Base-by-base conservation (phyloP, 805 yeast genomes). In the Metschnikowia gelsemii region DNA sequence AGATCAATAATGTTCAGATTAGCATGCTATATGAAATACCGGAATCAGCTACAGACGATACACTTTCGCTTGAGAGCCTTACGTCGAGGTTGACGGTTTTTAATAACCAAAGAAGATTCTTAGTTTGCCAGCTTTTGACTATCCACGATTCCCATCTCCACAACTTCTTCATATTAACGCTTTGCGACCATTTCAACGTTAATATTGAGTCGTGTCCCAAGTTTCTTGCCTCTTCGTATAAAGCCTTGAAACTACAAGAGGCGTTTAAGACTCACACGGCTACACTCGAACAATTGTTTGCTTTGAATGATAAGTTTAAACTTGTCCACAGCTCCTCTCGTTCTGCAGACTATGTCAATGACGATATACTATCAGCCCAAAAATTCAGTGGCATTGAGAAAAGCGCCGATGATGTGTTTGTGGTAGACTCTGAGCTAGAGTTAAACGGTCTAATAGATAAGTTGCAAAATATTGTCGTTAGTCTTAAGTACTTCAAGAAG, bases 101-200 rank as follows among this genome's bases (percentile, higher is more conserved):
- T 50, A 68, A 68, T 45, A 66, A 61, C 37, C 47, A 63, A 27
- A 43, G 75, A 23, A 63, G 70, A 32, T 51, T 70, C 11, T 52
- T 69, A 19, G 56, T 69, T 4, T 67, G 73, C 46, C 68, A 67
- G 47, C 49, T 70, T 26, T 54, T 70, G 21, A 60, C 72, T 4
- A 32, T 66, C 16, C 63, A 68, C 46, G 71, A 68, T 32, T 26
- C 38, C 6, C 54, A 61, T 11, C 35, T 39, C 6, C 52, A 51
- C 22, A 69, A 58, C 45, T 67, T 63, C 50, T 67, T 65, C 42
- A 35, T 65, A 5, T 55, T 52, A 38, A 64, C 63, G 24, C 42
- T 66, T 6, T 47, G 50, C 39, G 61, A 59, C 37, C 47, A 36
- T 14, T 56, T 57, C 38, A 41, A 42, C 29, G 28, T 42, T 5